phyloP scores from a whole-genome alignment of 1,284 basidiomycete species.

The Ustilago hordei region DNA sequence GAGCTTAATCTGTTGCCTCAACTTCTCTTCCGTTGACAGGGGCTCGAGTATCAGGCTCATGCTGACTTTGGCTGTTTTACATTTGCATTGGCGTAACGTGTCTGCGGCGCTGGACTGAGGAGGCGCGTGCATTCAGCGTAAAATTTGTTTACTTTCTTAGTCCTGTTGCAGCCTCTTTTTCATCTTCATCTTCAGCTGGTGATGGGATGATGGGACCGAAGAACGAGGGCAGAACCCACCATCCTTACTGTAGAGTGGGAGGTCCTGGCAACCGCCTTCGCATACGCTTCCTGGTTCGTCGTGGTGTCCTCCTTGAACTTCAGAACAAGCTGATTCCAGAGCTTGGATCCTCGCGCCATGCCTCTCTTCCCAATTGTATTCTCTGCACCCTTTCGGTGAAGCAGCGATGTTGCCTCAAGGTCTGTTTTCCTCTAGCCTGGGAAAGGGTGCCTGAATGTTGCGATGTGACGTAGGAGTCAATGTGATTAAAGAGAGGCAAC shows the following conservation, averaged over 20 bases:
- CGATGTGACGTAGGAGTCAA: no score
- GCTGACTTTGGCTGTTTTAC: not conserved
- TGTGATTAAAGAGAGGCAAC: no score
- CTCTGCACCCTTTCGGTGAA: no score
- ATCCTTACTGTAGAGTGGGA: not conserved
- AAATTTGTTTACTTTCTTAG: not conserved
- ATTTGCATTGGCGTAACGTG: not conserved
- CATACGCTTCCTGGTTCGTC: not conserved
- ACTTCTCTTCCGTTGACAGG: not conserved
- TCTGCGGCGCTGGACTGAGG: conserved; percentile 5
- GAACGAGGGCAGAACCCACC: conserved; percentile 16
- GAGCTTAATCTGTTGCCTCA: not conserved
- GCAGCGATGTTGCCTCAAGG: no score
- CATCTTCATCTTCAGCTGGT: not conserved
- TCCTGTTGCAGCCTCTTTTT: conserved; percentile 10
- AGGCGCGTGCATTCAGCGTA: not conserved
- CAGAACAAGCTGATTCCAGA: not conserved
- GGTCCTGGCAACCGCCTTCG: not conserved
- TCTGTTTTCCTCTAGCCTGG: no score
- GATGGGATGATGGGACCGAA: not conserved
- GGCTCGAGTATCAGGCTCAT: not conserved
- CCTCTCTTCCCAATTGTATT: no score
- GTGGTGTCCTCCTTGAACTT: no score
- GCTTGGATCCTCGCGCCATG: not conserved
- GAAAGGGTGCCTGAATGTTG: no score